Percentiles rank a stretch among this genome's conserved stretches.
Evolutionary conservation across 169 alveolate genomes (phyloP).

Genomic region (Amoebophrya sp.): DNA sequence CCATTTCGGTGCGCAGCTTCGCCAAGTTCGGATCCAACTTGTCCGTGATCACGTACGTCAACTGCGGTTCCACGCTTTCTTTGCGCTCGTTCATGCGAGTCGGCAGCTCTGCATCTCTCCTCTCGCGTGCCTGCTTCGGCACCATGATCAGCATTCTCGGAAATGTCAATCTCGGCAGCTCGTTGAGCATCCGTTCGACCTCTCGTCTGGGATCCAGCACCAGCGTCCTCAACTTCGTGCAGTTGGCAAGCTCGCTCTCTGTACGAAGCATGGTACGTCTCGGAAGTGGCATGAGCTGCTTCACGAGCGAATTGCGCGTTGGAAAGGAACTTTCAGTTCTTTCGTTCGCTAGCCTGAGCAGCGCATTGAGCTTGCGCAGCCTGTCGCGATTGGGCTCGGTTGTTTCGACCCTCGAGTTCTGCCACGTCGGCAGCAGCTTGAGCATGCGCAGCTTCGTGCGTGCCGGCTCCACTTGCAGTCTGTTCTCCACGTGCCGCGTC

Average conservation of each 20-base stretch:
- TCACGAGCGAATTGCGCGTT: too few species aligned
- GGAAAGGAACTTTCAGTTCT: background rate
- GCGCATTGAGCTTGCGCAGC: background rate
- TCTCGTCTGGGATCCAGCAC: background rate
- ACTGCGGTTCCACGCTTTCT: background rate
- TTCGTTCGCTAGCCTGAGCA: conserved; percentile 2
- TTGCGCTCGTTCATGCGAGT: background rate
- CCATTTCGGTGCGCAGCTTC: background rate
- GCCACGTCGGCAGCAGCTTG: background rate
- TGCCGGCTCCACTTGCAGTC: background rate
- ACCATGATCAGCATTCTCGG: background rate
- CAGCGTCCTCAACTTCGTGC: background rate
- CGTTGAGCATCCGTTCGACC: conserved; percentile 24
- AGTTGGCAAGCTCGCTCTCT: too few species aligned
- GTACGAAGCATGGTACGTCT: too few species aligned
- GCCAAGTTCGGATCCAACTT: background rate
- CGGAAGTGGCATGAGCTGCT: too few species aligned
- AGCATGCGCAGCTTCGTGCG: background rate
- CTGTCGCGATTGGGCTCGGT: background rate
- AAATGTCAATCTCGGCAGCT: background rate
- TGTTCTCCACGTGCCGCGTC: too few species aligned
- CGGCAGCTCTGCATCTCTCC: background rate
- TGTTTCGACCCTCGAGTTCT: background rate
- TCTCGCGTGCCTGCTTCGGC: background rate
- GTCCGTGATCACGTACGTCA: background rate